Evolutionary conservation across 768 basidiomycete species (phyloP).

Genomic region (Xerocomus spinulosus): DNA sequence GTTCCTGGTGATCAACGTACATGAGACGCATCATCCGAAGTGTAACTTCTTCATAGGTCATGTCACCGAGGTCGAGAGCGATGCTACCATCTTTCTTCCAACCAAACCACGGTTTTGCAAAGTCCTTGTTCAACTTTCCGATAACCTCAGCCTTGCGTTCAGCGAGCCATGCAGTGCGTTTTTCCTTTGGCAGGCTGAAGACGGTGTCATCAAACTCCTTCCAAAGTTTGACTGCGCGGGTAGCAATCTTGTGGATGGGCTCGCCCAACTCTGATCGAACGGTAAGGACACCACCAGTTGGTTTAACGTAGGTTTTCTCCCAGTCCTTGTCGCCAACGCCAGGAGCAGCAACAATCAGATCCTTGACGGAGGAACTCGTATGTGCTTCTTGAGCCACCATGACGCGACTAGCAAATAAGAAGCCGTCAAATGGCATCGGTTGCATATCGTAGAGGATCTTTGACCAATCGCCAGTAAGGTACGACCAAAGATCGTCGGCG

Average conservation of each 20-base stretch:
- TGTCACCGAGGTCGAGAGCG: slow-evolving; percentile 84
- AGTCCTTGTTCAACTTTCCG: slow-evolving; percentile 88
- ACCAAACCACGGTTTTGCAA: slow-evolving; percentile 96
- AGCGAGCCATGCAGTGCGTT: slow-evolving; percentile 81
- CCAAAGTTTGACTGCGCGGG: slow-evolving; percentile 95
- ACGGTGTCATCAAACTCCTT: slow-evolving; percentile 97
- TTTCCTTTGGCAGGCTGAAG: slow-evolving; percentile 94
- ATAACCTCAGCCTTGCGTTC: slow-evolving; percentile 90
- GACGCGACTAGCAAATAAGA: slow-evolving; percentile 92
- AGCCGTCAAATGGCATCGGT: slow-evolving; percentile 98
- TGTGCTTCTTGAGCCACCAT: slow-evolving; percentile 99
- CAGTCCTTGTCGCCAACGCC: slow-evolving; percentile 87
- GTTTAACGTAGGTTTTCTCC: slow-evolving; percentile 92
- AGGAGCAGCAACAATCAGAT: slow-evolving; percentile 90
- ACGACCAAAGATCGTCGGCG: slow-evolving; percentile 94
- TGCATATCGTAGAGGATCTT: slow-evolving; percentile 73
- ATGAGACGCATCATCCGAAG: slow-evolving; percentile 89
- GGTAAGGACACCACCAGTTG: slow-evolving; percentile 94
- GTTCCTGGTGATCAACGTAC: slow-evolving; percentile 86
- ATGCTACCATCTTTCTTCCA: slow-evolving; percentile 89
- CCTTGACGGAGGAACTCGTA: slow-evolving; percentile 91
- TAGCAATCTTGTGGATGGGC: slow-evolving; percentile 99
- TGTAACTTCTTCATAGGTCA: slow-evolving; percentile 98
- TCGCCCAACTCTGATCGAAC: slow-evolving; percentile 97
- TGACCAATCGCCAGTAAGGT: slow-evolving; percentile 95